phyloP scores from a whole-genome alignment of 352 stramenopile species.

The Pythium brassicae region DNA sequence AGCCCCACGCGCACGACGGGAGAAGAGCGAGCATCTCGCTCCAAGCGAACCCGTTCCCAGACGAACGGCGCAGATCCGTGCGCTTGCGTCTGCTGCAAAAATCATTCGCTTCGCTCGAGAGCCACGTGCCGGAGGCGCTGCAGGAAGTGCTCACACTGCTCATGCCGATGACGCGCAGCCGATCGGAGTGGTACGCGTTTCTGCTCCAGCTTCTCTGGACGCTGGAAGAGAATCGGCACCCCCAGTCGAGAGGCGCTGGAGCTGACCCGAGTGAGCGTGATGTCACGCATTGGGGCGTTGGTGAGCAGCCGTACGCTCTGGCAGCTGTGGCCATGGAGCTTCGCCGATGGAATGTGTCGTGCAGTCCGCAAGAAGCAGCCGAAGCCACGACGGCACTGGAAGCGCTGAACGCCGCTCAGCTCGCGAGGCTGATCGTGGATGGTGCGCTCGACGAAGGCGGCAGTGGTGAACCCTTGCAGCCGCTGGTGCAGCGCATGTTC shows the following conservation, averaged over 20 bases:
- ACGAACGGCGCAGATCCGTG: not conserved
- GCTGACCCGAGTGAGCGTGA: not conserved
- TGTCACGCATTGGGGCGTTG: not conserved
- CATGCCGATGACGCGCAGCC: constrained; percentile 15
- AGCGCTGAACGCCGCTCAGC: not conserved
- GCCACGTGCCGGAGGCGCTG: constrained; percentile 12
- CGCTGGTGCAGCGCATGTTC: constrained; percentile 1
- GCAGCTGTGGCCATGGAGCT: not conserved
- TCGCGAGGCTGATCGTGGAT: not conserved
- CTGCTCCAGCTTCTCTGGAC: constrained; percentile 13
- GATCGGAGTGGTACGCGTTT: constrained; percentile 25
- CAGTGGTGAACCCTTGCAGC: not conserved
- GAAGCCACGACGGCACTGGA: not conserved
- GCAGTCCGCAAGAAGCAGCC: not conserved
- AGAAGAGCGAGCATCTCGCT: not conserved
- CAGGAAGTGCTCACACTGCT: constrained; percentile 11
- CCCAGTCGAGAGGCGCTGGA: not conserved
- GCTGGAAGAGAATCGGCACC: constrained; percentile 2
- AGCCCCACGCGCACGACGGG: not conserved
- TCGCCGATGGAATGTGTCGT: not conserved
- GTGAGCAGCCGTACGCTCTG: not conserved
- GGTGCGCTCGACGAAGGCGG: not conserved
- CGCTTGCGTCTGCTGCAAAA: not conserved
- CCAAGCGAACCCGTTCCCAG: not conserved
- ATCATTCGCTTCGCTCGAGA: not conserved